These are phyloP conservation scores for Puccinia polysora DNA, from an alignment of 1,284 basidiomycete genomes.

Conservation along the genomic window DNA sequence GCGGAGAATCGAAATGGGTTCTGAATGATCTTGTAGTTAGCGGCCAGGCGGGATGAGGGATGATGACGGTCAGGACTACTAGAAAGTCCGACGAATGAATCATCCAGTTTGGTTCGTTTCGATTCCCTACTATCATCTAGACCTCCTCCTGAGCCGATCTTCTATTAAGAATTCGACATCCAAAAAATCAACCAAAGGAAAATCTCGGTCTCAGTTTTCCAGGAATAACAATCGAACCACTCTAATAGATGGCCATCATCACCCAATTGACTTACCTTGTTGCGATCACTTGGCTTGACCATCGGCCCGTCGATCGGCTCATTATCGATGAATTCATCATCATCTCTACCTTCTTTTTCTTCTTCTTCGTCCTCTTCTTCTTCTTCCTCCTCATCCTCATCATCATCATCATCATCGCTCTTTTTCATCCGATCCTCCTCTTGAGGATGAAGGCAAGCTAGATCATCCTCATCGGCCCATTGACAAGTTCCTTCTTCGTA, in stretches of 20 bases:
- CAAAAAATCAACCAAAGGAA: no score
- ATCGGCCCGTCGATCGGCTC: neutral
- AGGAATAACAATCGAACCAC: no score
- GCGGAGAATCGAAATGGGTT: no score
- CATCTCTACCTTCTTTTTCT: neutral
- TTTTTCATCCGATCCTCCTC: conserved; percentile 14
- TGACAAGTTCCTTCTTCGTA: conserved; percentile 37
- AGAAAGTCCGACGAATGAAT: no score
- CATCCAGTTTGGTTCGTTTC: no score
- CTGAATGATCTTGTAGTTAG: no score
- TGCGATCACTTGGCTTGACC: neutral
- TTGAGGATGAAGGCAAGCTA: conserved; percentile 25
- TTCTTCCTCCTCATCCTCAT: conserved; percentile 9
- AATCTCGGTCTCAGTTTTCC: no score
- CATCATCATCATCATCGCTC: conserved; percentile 6
- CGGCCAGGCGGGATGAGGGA: no score
- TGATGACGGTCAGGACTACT: no score
- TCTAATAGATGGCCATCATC: neutral
- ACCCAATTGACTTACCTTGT: neutral
- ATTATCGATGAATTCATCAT: conserved; percentile 1
- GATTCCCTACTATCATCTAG: no score
- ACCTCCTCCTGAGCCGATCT: no score
- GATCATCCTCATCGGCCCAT: conserved; percentile 29
- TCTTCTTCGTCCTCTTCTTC: conserved; percentile 8
- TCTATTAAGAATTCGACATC: no score